Conservation (phyloP, 202 grass and related monocot genomes). For the Carex sylvatica region DNA sequence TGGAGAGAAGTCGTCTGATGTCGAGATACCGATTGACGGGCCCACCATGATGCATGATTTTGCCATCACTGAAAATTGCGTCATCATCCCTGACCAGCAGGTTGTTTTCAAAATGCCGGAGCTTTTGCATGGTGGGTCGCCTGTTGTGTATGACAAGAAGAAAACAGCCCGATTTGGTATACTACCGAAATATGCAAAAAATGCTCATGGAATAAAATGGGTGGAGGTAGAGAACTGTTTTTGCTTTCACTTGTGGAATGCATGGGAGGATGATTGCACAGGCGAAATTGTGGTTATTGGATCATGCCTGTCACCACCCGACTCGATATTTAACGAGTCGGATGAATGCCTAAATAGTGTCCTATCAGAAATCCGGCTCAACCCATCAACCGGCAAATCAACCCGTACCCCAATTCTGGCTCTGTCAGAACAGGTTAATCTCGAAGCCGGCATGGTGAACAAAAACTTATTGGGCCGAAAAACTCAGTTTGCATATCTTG, state of each 20-base stretch:
- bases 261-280: conserved; percentile 60
- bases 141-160: conserved; percentile 64
- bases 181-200: conserved; percentile 52
- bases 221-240: conserved; percentile 75
- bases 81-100: conserved; percentile 83
- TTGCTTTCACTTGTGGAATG: conserved; percentile 92
- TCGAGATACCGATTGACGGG: conserved; percentile 57
- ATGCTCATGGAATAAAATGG: conserved; percentile 54
- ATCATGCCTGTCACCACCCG: conserved; percentile 91
- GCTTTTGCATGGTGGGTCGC: conserved; percentile 71
- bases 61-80: conserved; percentile 72
- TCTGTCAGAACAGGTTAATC: conserved; percentile 61
- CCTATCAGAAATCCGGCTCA: conserved; percentile 74
- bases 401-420: conserved; percentile 42
- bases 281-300: conserved; percentile 82
- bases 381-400: conserved; percentile 47
- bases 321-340: conserved; percentile 91
- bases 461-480: conserved; percentile 46
- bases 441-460: conserved; percentile 97
- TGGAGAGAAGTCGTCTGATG: conserved; percentile 65
- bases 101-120: conserved; percentile 86
- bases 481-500: conserved; percentile 81
- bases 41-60: conserved; percentile 98
- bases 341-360: conserved; percentile 60
- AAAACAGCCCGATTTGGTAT: conserved; percentile 68